Evolutionary conservation across 2,329 filamentous ascomycete genomes (phyloP).

Genomic region (Scytalidium lignicola): DNA sequence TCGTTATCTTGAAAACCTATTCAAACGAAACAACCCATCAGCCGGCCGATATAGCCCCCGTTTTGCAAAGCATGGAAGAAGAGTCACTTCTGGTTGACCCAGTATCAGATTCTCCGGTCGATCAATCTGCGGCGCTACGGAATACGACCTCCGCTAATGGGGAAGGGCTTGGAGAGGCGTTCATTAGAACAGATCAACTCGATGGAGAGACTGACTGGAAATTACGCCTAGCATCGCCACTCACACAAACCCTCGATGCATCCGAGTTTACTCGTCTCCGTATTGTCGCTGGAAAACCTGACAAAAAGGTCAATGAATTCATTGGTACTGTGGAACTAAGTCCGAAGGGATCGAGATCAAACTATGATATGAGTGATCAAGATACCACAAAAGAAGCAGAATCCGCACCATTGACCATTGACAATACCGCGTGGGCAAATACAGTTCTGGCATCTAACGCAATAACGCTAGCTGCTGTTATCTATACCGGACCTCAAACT

Average conservation of each 20-base stretch:
- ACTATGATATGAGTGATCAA: slow-evolving; percentile 33
- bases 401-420: slow-evolving; percentile 76
- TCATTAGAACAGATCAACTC: slow-evolving; percentile 94
- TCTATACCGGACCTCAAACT: slow-evolving; percentile 94
- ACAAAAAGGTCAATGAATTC: slow-evolving; percentile 93
- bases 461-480: slow-evolving; percentile 78
- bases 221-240: slow-evolving; percentile 75
- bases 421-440: slow-evolving; percentile 98
- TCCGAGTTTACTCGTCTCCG: slow-evolving; percentile 65
- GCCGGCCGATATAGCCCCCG: slow-evolving; percentile 11
- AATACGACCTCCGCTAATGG: slow-evolving; percentile 25
- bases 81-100: slow-evolving; percentile 24
- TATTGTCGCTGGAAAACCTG: slow-evolving; percentile 83
- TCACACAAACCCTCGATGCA: slow-evolving; percentile 73
- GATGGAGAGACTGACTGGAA: slow-evolving; percentile 99
- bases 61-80: not conserved
- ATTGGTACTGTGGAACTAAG: slow-evolving; percentile 78
- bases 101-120: slow-evolving; percentile 24
- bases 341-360: slow-evolving; percentile 44
- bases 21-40: slow-evolving; percentile 45
- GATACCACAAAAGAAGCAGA: slow-evolving; percentile 36
- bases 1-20: slow-evolving; percentile 84
- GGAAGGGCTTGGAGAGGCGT: slow-evolving; percentile 66
- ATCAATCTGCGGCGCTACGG: slow-evolving; percentile 16
- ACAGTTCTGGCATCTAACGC: slow-evolving; percentile 94